Evolutionary conservation across 2,329 filamentous ascomycete species (phyloP), one percentile per base, ranked within the genome.

Genomic region (Diaporthe ampelina): DNA sequence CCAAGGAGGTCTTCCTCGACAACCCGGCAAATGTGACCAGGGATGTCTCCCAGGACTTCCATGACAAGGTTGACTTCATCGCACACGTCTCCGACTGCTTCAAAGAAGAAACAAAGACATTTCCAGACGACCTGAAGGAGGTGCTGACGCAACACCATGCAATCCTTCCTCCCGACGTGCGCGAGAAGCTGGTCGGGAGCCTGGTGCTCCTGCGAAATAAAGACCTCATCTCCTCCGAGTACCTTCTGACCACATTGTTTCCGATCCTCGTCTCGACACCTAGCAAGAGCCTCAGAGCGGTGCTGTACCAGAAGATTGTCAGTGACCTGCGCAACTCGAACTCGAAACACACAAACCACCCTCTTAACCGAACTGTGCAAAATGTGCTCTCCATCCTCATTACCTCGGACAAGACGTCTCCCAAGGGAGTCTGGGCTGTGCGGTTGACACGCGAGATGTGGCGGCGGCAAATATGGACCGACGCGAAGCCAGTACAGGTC

Each of bases 381-480:
- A 97, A 94, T 4, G 94, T 97, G 17, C 90, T 98, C 37, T 97
- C 95, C 87, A 98, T 98, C 83, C 88, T 98, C 32, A 91, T 98
- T 58, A 94, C 94, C 21, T 94, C 94, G 4, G 96, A 99, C 82
- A 91, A 94, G 56, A 88, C 93, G 11, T 97, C 95, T 0, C 89
- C 94, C 0, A 97, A 97, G 80, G 95, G 94, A 5, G 88, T 99
- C 67, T 99, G 97, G 97, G 95, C 97, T 4, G 95, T 98, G 76
- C 98, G 98, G 84, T 90, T 99, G 77, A 97, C 95, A 5, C 90
- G 96, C 76, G 97, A 99, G 85, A 87, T 99, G 80, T 99, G 97
- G 97, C 97, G 95, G 84, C 91, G 96, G 61, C 95, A 98, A 79
- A 92, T 98, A 77, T 99, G 97, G 97, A 95, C 94, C 13, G 97